Evolutionary conservation across 225 moss, liverwort and hornwort species (phyloP).

Genomic region (Bryoerythrophyllum caledonicum): DNA sequence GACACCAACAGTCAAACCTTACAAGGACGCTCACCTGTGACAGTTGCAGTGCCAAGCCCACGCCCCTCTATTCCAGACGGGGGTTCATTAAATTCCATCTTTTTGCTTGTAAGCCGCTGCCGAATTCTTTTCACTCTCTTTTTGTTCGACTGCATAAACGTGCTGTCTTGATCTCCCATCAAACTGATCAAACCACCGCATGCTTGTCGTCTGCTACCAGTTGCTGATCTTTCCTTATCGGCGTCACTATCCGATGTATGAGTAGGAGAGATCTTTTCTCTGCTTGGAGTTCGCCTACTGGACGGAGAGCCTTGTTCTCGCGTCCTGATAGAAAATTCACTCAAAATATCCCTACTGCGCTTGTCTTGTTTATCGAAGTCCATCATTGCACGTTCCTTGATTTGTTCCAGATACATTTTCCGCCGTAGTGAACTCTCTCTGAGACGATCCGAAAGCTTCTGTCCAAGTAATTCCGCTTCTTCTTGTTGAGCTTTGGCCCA

Average conservation of each 20-base stretch:
- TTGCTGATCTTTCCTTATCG: slow-evolving; percentile 21
- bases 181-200: slow-evolving; percentile 33
- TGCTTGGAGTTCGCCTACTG: slow-evolving; percentile 32
- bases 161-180: slow-evolving; percentile 28
- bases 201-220: slow-evolving; percentile 10
- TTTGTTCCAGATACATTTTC: slow-evolving; percentile 47
- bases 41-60: slow-evolving; percentile 26
- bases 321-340: slow-evolving; percentile 24
- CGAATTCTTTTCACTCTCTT: slow-evolving; percentile 43
- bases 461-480: slow-evolving; percentile 32
- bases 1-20: not conserved
- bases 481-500: slow-evolving; percentile 40
- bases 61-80: slow-evolving; percentile 22
- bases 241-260: slow-evolving; percentile 28
- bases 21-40: slow-evolving; percentile 11
- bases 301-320: slow-evolving; percentile 27
- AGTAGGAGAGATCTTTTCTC: slow-evolving; percentile 29
- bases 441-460: slow-evolving; percentile 41
- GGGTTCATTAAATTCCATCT: slow-evolving; percentile 36
- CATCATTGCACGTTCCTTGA: slow-evolving; percentile 42
- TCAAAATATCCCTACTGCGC: slow-evolving; percentile 19
- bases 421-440: slow-evolving; percentile 27
- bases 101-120: slow-evolving; percentile 27
- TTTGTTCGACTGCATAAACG: slow-evolving; percentile 13
- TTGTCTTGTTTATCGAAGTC: slow-evolving; percentile 46